These are phyloP conservation scores for Hyaloraphidium curvatum DNA, from an alignment of 192 early-diverging fungal species.

Conservation along the genomic window DNA sequence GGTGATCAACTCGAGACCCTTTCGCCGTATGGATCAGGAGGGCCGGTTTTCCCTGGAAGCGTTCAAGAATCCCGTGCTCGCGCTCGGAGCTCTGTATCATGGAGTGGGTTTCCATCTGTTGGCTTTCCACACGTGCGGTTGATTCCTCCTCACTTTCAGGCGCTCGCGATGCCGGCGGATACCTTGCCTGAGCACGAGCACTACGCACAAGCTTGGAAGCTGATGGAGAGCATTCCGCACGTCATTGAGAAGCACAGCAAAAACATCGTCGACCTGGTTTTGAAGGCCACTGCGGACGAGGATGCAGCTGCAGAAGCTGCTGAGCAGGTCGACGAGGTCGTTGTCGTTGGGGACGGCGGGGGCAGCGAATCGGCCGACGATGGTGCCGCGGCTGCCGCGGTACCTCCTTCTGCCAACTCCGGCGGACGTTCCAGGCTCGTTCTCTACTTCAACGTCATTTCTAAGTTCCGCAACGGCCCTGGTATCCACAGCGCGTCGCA, in stretches of 20 bases:
- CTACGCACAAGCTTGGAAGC: constrained; percentile 2
- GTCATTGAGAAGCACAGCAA: constrained; percentile 42
- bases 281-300: constrained; percentile 33
- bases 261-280: constrained; percentile 39
- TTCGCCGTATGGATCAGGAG: too few relatives aligned
- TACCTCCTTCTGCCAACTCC: constrained; percentile 6
- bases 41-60: too few relatives aligned
- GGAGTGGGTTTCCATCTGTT: background rate
- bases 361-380: constrained; percentile 7
- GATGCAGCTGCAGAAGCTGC: constrained; percentile 20
- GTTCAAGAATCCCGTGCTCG: background rate
- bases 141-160: background rate
- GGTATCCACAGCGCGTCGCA: constrained; percentile 25
- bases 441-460: constrained; percentile 40
- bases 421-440: constrained; percentile 9
- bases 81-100: background rate
- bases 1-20: background rate
- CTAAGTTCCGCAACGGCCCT: constrained; percentile 44
- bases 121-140: background rate
- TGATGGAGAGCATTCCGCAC: constrained; percentile 15
- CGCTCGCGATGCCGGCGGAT: background rate
- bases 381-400: constrained; percentile 10
- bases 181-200: background rate
- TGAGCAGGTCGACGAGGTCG: constrained; percentile 18
- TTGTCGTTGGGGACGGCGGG: constrained; percentile 7